Conservation (phyloP, 345 rosid genomes). For the Populus deltoides region DNA sequence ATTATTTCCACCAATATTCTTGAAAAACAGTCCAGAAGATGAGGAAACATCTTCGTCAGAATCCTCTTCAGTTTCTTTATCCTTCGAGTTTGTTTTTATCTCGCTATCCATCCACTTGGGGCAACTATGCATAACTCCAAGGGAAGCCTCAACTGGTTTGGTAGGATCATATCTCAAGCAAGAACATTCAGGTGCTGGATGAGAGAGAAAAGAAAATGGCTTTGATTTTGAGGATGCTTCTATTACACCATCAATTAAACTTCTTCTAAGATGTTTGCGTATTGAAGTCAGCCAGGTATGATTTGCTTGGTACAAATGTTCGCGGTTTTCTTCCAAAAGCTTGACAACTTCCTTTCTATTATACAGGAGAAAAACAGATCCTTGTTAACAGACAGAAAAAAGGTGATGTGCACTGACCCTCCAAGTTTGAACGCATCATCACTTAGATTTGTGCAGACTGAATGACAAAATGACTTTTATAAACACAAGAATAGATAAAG, state of each 20-base stretch:
- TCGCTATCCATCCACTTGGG: conserved; percentile 71
- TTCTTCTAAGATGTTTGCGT: conserved; percentile 63
- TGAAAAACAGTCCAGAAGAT: conserved; percentile 65
- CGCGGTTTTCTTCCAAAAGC: conserved; percentile 64
- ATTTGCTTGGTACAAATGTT: conserved; percentile 76
- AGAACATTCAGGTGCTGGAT: conserved; percentile 90
- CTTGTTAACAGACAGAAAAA: neutral
- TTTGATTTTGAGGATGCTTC: conserved; percentile 57
- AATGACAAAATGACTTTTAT: neutral
- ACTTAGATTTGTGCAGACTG: neutral
- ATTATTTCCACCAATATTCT: conserved; percentile 40
- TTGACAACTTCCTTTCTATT: conserved; percentile 58
- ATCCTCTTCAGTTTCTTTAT: conserved; percentile 74
- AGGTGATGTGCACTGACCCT: neutral
- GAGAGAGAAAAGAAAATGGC: conserved; percentile 60
- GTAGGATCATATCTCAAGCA: conserved; percentile 39
- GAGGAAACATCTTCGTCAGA: conserved; percentile 68
- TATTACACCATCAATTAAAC: conserved; percentile 63
- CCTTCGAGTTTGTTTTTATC: conserved; percentile 37
- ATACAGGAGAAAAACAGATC: neutral
- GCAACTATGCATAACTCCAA: conserved; percentile 60
- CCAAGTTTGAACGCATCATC: neutral
- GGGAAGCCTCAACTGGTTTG: conserved; percentile 40
- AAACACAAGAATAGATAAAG: neutral
- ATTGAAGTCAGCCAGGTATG: conserved; percentile 72